Evolutionary conservation across 306 rosid species (phyloP), one percentile per base, ranked within the genome.

Genomic region (Acacia acuminata): DNA sequence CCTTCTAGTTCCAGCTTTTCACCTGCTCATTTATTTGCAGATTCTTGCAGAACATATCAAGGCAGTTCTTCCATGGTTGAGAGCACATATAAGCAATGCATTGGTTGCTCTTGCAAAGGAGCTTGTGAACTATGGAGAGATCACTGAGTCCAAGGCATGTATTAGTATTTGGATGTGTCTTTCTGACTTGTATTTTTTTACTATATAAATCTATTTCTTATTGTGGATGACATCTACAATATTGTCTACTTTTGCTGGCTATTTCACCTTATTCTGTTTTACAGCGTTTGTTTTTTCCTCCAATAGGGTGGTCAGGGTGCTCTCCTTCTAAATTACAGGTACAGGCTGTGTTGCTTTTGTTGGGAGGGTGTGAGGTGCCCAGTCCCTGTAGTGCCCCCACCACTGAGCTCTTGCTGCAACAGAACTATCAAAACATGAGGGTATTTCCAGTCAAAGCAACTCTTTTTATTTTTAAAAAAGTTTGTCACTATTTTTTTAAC

Each of bases 301-400:
- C 81, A 82, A 60, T 74, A 96, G 99, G 94, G 96, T 86, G 97
- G 94, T 76, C 98, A 94, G 85, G 97, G 99, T 73, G 94, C 98
- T 75, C 94, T 96, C 79, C 93, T 96, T 72, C 89, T 96, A 66
- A 81, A 88, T 67, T 78, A 58, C 84, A 92, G 97, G 94, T 90
- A 78, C 94, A 88, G 87, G 97, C 97, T 73, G 93, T 92, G 65
- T 81, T 92, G 22, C 80, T 92, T 70, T 90, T 92, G 61, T 83
- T 92, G 82, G 94, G 91, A 79, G 91, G 86, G 30, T 81, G 84
- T 64, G 97, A 92, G 60, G 81, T 82, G 48, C 40, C 58, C n/a
- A 44, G 76, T 38, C 85, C 85, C 71, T 47, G 65, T 71, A 80
- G 25, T 5, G 65, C 43, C 27, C 85, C 90, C 27, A 36, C 75